These are phyloP conservation scores for Exophiala sp. DNA, from an alignment of 2,329 filamentous ascomycete species.

Conservation along the genomic window DNA sequence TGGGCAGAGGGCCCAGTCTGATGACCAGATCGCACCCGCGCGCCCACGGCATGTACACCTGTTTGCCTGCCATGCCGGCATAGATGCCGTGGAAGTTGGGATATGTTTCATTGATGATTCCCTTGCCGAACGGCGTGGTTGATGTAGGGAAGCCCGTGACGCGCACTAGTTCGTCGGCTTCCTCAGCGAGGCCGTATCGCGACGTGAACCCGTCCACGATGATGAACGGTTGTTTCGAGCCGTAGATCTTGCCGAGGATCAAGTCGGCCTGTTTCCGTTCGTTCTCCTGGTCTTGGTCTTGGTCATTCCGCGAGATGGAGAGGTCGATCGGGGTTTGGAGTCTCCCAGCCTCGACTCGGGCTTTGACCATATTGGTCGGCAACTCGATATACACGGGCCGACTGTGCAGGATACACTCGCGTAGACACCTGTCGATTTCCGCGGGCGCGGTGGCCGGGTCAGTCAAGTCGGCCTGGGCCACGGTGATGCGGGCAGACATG, in stretches of 20 bases:
- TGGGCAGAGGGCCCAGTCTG: slow-evolving; percentile 44
- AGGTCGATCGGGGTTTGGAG: slow-evolving; percentile 23
- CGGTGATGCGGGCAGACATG: slow-evolving; percentile 47
- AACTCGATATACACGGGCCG: slow-evolving; percentile 54
- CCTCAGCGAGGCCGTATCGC: slow-evolving; percentile 38
- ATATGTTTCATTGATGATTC: slow-evolving; percentile 45
- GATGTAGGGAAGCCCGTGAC: slow-evolving; percentile 45
- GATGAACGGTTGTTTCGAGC: slow-evolving; percentile 46
- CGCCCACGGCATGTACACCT: slow-evolving; percentile 36
- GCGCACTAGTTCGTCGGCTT: slow-evolving; percentile 42
- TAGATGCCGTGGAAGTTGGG: slow-evolving; percentile 49
- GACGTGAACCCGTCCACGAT: slow-evolving; percentile 49
- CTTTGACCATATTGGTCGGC: slow-evolving; percentile 35
- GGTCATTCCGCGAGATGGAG: slow-evolving; percentile 21
- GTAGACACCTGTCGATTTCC: slow-evolving; percentile 49
- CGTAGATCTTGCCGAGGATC: slow-evolving; percentile 40
- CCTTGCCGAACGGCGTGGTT: slow-evolving; percentile 46
- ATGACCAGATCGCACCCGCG: slow-evolving; percentile 43
- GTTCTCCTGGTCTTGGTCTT: too few species aligned
- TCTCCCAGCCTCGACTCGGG: slow-evolving; percentile 15
- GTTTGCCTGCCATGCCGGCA: slow-evolving; percentile 39
- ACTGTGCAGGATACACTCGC: slow-evolving; percentile 48
- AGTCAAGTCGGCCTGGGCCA: slow-evolving; percentile 45
- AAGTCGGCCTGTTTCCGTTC: slow-evolving; percentile 28
- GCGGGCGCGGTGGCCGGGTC: slow-evolving; percentile 44